Evolutionary conservation across 768 basidiomycete genomes (phyloP).

Genomic region (Termitomyces sp.): DNA sequence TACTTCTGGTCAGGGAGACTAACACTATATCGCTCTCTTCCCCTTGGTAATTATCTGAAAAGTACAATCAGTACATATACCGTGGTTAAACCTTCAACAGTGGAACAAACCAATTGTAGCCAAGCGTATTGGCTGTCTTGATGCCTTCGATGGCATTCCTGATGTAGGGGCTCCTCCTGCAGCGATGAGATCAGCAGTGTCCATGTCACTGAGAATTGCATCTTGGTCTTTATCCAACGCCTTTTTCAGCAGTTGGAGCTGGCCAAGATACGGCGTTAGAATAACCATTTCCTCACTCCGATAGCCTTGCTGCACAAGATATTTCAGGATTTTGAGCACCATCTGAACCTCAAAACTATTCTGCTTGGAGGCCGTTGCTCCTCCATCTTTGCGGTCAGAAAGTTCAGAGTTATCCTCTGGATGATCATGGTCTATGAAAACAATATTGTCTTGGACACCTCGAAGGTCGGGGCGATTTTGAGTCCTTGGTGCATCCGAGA

Average conservation of each 20-base stretch:
- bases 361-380: conserved; percentile 53
- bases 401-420: conserved; percentile 48
- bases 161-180: conserved; percentile 45
- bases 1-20: conserved; percentile 57
- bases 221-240: conserved; percentile 47
- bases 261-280: conserved; percentile 69
- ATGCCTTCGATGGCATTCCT: conserved; percentile 29
- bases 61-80: too few species aligned
- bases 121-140: conserved; percentile 47
- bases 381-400: conserved; percentile 42
- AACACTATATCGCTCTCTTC: conserved; percentile 71
- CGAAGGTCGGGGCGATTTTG: conserved; percentile 45
- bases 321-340: conserved; percentile 63
- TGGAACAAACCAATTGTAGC: conserved; percentile 57
- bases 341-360: conserved; percentile 59
- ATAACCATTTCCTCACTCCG: conserved; percentile 56
- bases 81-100: neutral
- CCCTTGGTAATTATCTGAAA: conserved; percentile 69
- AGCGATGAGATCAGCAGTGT: conserved; percentile 51
- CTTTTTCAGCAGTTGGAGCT: conserved; percentile 48
- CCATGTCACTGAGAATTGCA: conserved; percentile 60
- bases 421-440: conserved; percentile 57
- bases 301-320: conserved; percentile 68
- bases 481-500: conserved; percentile 52
- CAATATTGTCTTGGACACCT: conserved; percentile 53